Conservation (phyloP, 2,329 filamentous ascomycete genomes). For the Cordyceps farinosa region DNA sequence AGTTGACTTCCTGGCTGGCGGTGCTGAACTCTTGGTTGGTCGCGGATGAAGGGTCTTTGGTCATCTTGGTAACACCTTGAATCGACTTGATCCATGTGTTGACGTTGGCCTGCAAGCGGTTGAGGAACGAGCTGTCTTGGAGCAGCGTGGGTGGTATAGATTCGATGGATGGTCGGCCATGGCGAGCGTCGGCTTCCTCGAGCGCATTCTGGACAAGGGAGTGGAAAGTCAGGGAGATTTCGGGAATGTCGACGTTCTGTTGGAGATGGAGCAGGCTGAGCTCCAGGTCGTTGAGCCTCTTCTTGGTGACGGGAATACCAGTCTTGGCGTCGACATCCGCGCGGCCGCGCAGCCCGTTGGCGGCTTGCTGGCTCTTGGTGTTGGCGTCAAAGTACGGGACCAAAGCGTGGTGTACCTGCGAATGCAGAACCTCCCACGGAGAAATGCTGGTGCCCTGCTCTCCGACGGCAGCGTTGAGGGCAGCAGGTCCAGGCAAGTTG, state of each 20-base stretch:
- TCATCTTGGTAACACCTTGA: conserved; percentile 91
- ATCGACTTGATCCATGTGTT: conserved; percentile 99
- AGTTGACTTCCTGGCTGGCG: conserved; percentile 96
- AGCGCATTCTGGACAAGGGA: conserved; percentile 82
- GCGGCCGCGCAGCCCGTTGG: conserved; percentile 64
- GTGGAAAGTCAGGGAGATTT: conserved; percentile 82
- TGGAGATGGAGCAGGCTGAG: conserved; percentile 86
- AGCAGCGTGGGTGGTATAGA: conserved; percentile 72
- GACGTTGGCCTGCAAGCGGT: conserved; percentile 87
- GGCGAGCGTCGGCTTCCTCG: conserved; percentile 67
- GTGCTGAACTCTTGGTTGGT: conserved; percentile 56
- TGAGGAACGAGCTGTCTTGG: conserved; percentile 86
- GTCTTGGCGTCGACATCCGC: conserved; percentile 88
- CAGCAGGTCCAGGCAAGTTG: conserved; percentile 80
- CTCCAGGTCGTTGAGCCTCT: conserved; percentile 92
- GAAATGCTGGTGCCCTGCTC: conserved; percentile 72
- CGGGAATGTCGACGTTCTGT: conserved; percentile 97
- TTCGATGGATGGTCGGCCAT: conserved; percentile 70
- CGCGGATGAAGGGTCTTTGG: conserved; percentile 70
- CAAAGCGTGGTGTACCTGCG: conserved; percentile 84
- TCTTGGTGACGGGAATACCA: conserved; percentile 94
- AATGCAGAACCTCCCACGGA: conserved; percentile 89
- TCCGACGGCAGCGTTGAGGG: conserved; percentile 61
- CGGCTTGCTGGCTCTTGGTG: conserved; percentile 73
- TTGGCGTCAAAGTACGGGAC: conserved; percentile 97